Base-by-base conservation (phyloP, 495 filamentous ascomycete species). In the Trichoderma gamsii region DNA sequence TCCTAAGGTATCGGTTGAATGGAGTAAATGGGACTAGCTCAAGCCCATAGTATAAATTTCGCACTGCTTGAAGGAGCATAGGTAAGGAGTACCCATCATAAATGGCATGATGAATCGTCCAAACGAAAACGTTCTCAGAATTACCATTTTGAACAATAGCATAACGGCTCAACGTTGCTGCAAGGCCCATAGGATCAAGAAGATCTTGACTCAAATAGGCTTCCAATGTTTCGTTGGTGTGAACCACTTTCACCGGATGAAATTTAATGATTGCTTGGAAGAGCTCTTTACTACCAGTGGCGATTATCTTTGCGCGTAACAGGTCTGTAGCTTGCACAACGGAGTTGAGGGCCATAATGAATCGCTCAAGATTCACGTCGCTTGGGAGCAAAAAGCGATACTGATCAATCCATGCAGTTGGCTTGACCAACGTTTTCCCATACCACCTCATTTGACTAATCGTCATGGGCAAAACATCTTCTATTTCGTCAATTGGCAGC, bases 81-180 rank as follows among this genome's bases (percentile, higher is more conserved):
- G 61, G 61, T 27, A 64, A 16, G 23, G 61, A 64, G 29, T 41
- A 64, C 1, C 29, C 61, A 18, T 64, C 68, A 13, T 64, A 16
- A 1, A 38, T 67, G 64, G 68, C 43, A 3, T 72, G 65, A 35
- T 73, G 65, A 12, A 78, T 70, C 1, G 75, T 66, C 27, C 70
- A 76, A 16, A 70, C 35, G 18, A 73, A 69, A 0, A 79, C 69
- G 43, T 68, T 69, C n/a, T 65, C 69, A 6, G 59, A 59, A 46
- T 21, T 52, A 3, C 1, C 49, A 23, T 23, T n/a, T 7, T 52
- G 49, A 52, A 52, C 21, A 11, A 52, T n/a, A 52, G 49, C 49
- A 23, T 21, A 52, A 6, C 49, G 49, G 21, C 18, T 23, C 9
- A 52, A 23, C 8, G 9, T 16, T 21, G n/a, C n/a, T 7, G 16